Evolutionary conservation across 1,139 yeast species (phyloP).

Genomic region (Scheffersomyces segobiensis): DNA sequence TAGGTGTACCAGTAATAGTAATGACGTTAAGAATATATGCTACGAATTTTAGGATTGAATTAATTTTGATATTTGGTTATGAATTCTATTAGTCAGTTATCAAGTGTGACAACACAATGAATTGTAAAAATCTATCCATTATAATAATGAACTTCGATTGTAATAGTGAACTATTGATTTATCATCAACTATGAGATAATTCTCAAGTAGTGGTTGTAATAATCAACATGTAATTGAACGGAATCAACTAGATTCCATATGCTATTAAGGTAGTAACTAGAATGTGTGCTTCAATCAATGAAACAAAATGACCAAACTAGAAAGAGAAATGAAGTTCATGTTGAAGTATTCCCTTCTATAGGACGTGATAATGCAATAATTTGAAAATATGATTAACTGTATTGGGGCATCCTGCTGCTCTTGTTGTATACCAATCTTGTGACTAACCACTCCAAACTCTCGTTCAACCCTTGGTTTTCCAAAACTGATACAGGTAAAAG

Average conservation of each 20-base stretch:
- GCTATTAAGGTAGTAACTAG: background rate
- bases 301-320: background rate
- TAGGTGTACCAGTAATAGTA: background rate
- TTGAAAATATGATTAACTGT: conserved; percentile 17
- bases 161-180: background rate
- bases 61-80: too few species aligned
- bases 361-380: background rate
- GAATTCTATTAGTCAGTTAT: too few species aligned
- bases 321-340: background rate
- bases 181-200: too few species aligned
- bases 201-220: background rate
- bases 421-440: conserved; percentile 78
- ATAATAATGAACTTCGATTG: too few species aligned
- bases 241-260: background rate
- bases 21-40: background rate
- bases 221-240: background rate
- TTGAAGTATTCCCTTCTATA: background rate
- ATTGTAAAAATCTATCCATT: too few species aligned
- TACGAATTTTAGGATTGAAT: too few species aligned
- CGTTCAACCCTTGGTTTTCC: conserved; percentile 82
- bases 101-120: too few species aligned
- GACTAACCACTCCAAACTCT: conserved; percentile 87
- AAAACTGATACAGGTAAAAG: conserved; percentile 88
- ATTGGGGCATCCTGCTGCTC: conserved; percentile 68
- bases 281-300: background rate